Conservation (phyloP, 805 yeast species). For the Ogataea pini region DNA sequence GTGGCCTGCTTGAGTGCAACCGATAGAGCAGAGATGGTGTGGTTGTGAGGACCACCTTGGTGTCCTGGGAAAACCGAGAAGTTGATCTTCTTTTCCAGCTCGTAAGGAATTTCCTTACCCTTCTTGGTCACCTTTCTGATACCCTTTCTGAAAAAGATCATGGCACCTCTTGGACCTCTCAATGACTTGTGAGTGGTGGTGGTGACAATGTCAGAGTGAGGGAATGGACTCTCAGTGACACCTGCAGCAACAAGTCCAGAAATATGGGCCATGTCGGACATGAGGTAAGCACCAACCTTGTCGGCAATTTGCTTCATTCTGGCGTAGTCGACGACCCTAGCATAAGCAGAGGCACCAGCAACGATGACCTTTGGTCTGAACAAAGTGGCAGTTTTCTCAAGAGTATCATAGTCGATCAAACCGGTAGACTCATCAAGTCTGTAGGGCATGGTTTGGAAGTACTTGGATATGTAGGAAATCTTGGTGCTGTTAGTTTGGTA, state of each 20-base stretch:
- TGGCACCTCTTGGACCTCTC: constrained; percentile 99
- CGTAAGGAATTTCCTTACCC: constrained; percentile 84
- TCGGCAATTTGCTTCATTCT: constrained; percentile 91
- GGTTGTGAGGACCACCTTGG: constrained; percentile 99
- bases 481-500: constrained; percentile 89
- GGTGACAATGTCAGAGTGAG: constrained; percentile 92
- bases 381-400: constrained; percentile 77
- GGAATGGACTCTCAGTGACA: constrained; percentile 90
- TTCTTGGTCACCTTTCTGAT: constrained; percentile 78
- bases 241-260: constrained; percentile 96
- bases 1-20: constrained; percentile 92
- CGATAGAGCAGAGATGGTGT: constrained; percentile 94
- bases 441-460: constrained; percentile 98
- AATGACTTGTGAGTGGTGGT: constrained; percentile 97
- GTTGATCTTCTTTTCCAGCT: constrained; percentile 88
- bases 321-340: constrained; percentile 85
- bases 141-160: constrained; percentile 97
- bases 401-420: constrained; percentile 84
- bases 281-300: constrained; percentile 86
- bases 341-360: constrained; percentile 97
- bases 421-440: constrained; percentile 86
- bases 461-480: constrained; percentile 88
- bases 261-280: constrained; percentile 97
- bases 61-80: constrained; percentile 99
- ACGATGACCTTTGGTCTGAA: constrained; percentile 94